Evolutionary conservation across 805 yeast species (phyloP).

Genomic region (Millerago galiae): DNA sequence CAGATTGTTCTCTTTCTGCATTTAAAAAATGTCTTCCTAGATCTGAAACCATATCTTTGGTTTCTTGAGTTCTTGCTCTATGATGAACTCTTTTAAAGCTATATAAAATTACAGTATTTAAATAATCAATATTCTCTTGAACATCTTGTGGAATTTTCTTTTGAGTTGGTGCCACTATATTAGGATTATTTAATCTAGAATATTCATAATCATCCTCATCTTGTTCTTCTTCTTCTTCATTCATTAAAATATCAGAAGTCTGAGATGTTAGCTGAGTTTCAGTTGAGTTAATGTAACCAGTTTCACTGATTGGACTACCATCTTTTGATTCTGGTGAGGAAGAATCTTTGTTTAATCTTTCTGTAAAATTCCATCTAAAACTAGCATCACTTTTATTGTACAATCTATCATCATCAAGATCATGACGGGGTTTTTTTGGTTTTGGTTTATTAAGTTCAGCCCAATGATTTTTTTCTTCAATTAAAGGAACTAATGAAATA

Average conservation of each 20-base stretch:
- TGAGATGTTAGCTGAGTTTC: constrained; percentile 20
- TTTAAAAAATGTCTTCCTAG: constrained; percentile 35
- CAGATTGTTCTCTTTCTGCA: constrained; percentile 51
- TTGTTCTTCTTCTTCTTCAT: neutral
- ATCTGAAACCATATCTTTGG: constrained; percentile 38
- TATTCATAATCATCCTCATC: neutral
- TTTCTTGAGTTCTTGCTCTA: constrained; percentile 46
- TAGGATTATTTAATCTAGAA: neutral
- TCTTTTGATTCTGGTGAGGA: constrained; percentile 11
- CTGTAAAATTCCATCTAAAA: constrained; percentile 22
- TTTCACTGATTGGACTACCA: constrained; percentile 11
- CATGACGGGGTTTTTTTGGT: constrained; percentile 32
- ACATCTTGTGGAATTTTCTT: neutral
- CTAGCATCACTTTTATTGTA: constrained; percentile 22
- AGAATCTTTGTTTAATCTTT: constrained; percentile 1
- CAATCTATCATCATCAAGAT: constrained; percentile 26
- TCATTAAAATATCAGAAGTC: neutral
- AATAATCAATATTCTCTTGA: constrained; percentile 25
- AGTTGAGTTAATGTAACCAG: constrained; percentile 8
- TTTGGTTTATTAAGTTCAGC: constrained; percentile 25
- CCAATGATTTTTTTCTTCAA: constrained; percentile 35
- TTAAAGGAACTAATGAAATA: constrained; percentile 27
- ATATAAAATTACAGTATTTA: constrained; percentile 36
- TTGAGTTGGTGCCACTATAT: neutral
- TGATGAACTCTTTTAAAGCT: constrained; percentile 41